phyloP scores from a whole-genome alignment of 1,139 yeast species.

The Nematodospora anomalae region DNA sequence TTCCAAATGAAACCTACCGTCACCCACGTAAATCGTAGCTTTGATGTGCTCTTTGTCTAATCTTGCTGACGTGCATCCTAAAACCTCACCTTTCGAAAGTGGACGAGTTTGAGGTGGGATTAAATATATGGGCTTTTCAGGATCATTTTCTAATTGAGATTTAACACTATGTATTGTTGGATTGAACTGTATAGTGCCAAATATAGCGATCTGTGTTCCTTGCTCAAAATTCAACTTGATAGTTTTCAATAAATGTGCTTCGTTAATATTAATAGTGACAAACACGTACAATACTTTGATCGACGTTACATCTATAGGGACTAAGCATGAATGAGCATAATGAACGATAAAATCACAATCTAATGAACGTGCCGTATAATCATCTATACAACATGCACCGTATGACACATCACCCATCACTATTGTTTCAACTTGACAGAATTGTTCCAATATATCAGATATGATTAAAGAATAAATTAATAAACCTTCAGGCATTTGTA shows the following conservation, averaged over 20 bases:
- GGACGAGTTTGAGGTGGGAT: slow-evolving; percentile 93
- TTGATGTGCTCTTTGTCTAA: slow-evolving; percentile 60
- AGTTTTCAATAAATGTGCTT: slow-evolving; percentile 75
- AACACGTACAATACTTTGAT: slow-evolving; percentile 93
- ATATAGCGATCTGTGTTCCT: slow-evolving; percentile 69
- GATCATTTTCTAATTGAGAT: slow-evolving; percentile 52
- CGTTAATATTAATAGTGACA: slow-evolving; percentile 90
- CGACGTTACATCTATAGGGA: slow-evolving; percentile 87
- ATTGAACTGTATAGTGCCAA: slow-evolving; percentile 96
- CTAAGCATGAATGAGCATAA: slow-evolving; percentile 96
- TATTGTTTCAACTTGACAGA: slow-evolving; percentile 80
- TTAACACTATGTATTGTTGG: slow-evolving; percentile 85
- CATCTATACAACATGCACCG: slow-evolving; percentile 99
- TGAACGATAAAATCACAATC: slow-evolving; percentile 95
- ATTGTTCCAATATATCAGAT: slow-evolving; percentile 88
- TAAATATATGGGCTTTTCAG: slow-evolving; percentile 55
- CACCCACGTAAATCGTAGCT: slow-evolving; percentile 91
- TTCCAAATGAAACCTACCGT: slow-evolving; percentile 94
- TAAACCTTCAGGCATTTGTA: slow-evolving; percentile 98
- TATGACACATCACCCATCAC: slow-evolving; percentile 99
- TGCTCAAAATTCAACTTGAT: slow-evolving; percentile 64
- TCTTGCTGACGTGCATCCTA: slow-evolving; percentile 93
- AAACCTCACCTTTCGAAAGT: slow-evolving; percentile 89
- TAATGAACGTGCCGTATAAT: slow-evolving; percentile 86
- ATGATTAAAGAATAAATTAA: slow-evolving; percentile 83